Evolutionary conservation across 805 yeast species (phyloP), one percentile per base, ranked within the genome.

Genomic region (Schwanniomyces occidentalis): DNA sequence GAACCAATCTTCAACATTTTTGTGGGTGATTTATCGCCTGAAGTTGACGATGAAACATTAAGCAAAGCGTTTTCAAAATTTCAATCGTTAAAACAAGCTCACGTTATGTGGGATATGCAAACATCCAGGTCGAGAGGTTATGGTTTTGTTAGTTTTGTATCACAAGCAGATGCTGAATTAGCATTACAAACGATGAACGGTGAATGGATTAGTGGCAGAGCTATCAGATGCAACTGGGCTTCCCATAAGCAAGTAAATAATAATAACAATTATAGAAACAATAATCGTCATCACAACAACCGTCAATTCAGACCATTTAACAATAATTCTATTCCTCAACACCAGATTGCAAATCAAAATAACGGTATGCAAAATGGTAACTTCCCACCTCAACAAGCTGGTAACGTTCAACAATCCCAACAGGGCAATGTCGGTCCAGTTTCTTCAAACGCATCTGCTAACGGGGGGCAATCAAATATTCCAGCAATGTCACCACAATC

Each of bases 91-190:
- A 65, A 77, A 30, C 93, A 85, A 57, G 96, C 95, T 8, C 89
- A 88, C 48, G 96, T 88, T 20, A 89, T 88, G 96, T 88, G 96
- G 96, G 96, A 89, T 57, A 86, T 87, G 95, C 90, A 85, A 57
- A 83, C 93, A 16, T 93, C 95, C 27, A 73, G 95, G 54, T 86
- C 95, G 3, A 73, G 96, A 62, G 95, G 96, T 23, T 88, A 88
- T 54, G 96, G 96, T 2, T 88, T 89, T 59, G 93, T 87, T 8
- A 81, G 91, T 1, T 89, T 89, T 51, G 58, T 66, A 17, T 75
- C 73, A 16, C 76, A 72, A 42, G 61, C 66, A 13, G 91, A 86
- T 45, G 96, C 95, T 2, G 87, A 83, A 49, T 59, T 57, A 33
- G 95, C 95, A 18, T 65, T 86, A 45, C 73, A 71, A 37, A 61